These are phyloP conservation scores for Mycena sp. DNA, from an alignment of 1,284 basidiomycete genomes.

Conservation along the genomic window DNA sequence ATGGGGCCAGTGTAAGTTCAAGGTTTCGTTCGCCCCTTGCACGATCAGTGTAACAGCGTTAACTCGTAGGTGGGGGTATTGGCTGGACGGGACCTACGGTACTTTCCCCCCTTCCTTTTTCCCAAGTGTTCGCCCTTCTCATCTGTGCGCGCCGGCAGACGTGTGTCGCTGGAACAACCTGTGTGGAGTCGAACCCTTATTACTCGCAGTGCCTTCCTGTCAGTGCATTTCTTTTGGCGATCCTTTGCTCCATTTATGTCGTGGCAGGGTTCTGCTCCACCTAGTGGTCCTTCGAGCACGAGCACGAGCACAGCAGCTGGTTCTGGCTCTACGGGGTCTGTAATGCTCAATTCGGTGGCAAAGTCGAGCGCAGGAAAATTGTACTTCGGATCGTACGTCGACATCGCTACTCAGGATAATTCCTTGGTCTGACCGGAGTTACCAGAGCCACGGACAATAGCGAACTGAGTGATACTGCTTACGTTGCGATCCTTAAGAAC, in stretches of 20 bases:
- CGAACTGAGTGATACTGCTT: conserved; percentile 57
- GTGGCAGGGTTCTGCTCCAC: too few relatives aligned
- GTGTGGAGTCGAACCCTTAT: conserved; percentile 39
- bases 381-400: conserved; percentile 58
- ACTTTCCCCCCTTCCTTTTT: neutral
- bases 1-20: conserved; percentile 45
- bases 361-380: conserved; percentile 57
- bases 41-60: neutral
- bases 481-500: conserved; percentile 52
- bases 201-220: conserved; percentile 46
- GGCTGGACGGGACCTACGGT: conserved; percentile 43
- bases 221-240: neutral
- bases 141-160: too few relatives aligned
- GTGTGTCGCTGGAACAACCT: conserved; percentile 41
- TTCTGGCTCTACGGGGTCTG: conserved; percentile 31
- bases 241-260: neutral
- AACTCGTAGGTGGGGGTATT: conserved; percentile 40
- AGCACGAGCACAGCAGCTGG: conserved; percentile 32
- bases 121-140: neutral
- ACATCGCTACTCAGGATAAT: neutral
- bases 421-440: neutral
- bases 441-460: conserved; percentile 63
- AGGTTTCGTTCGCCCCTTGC: neutral
- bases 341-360: conserved; percentile 49
- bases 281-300: conserved; percentile 22